Base-by-base conservation (phyloP, 495 filamentous ascomycete species). In the Penicillium tannophilum region DNA sequence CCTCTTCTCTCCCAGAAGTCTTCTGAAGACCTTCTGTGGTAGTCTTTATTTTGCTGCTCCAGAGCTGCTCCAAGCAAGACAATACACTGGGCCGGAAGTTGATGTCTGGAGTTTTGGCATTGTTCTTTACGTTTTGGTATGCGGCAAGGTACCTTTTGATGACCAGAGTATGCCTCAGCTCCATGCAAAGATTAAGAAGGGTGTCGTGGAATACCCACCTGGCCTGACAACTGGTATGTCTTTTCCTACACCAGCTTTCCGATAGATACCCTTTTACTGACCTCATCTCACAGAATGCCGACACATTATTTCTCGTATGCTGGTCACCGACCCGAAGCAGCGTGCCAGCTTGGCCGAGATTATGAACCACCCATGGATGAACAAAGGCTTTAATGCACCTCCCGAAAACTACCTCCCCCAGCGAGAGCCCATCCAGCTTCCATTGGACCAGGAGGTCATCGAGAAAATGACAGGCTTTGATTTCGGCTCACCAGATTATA, bases 61-160 rank as follows among this genome's bases (percentile, higher is more conserved):
- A 1, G 94, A 99, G 70, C 78, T 99, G 52, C 79, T 99, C 20
- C 93, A 98, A 65, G 94, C 94, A 23, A 89, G 88, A 65, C 90
- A 92, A 42, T 99, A 99, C 63, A 94, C 91, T 5, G 94, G 94
- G 0, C 94, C 94, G 1, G 94, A 99, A 68, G 94, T 99, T 14
- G 94, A 99, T 68, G 85, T 98, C 1, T 99, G 94, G 94, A 98
- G 95, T 74, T 98, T 99, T 76, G 94, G 94, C 4, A 96, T 99
- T 67, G 94, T 99, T n/a, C 79, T 99, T 20, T 99, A 98, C 64
- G 94, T 99, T 51, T 75, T 99, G 50, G 94, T 98, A 10, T 99
- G 94, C 72, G 94, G 94, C 9, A 99, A 97, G 72, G 94, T 99
- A 5, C 94, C 94, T 3, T 99, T 99, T 69, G 94, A 99, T 69